Evolutionary conservation across 345 rosid species (phyloP), one percentile per base, ranked within the genome.

Genomic region (Ceriops tagal): DNA sequence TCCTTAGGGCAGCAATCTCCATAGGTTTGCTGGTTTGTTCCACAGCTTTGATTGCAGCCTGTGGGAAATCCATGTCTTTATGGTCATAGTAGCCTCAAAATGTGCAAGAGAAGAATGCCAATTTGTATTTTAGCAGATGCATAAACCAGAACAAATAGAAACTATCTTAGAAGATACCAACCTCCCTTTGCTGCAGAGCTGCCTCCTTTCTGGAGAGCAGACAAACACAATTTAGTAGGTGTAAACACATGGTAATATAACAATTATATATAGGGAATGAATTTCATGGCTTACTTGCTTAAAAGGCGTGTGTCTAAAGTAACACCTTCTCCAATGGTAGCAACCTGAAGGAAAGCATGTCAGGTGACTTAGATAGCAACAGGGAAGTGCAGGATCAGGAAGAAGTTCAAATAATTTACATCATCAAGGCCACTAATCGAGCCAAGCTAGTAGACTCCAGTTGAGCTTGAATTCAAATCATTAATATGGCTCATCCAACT

Each of bases 31-130:
- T 79, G 71, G 70, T 79, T 76, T 84, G 87, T 79, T 85, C 76
- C 34, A 86, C 93, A 37, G 71, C 78, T 79, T 71, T 83, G 68
- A 82, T 62, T 75, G 96, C 92, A 84, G 95, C 93, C 98, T 92
- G 82, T 28, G 64, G 74, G 69, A 74, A 64, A 73, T 24, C 35
- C 15, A 56, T 58, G 60, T 58, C 18, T 76, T 39, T 67, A 16
- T 52, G 16, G 27, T 56, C 21, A 67, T 55, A 13, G 56, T 3
- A 26, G 26, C 37, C 53, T 21, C 49, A 46, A 67, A 7, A 22
- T 32, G 8, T n/a, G 20, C 60, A n/a, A 8, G 20, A 30, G 15
- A 47, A 35, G 51, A 61, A 21, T 34, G 19, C 19, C n/a, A 39
- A 47, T 47, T 28, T 11, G 2, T 39, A 35, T 26, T 56, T 10